Conservation (phyloP, 2,329 filamentous ascomycete genomes). For the Paecilomyces sp. region DNA sequence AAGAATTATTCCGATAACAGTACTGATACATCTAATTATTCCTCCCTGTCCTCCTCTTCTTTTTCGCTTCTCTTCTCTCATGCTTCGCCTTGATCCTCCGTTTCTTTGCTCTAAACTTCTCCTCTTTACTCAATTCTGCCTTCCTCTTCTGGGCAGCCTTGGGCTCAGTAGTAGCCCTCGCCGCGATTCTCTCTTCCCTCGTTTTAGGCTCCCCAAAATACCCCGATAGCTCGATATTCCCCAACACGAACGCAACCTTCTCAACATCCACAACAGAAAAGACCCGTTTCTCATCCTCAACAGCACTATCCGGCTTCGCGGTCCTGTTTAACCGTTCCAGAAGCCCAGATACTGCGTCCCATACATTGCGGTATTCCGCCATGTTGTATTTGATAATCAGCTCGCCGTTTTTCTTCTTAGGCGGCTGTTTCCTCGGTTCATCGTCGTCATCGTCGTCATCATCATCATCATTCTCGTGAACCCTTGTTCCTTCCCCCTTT, state of each 20-base stretch:
- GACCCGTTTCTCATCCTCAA: conserved; percentile 1
- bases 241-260: conserved; percentile 31
- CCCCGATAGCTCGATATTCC: conserved; percentile 22
- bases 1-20: background rate
- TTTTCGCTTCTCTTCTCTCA: conserved; percentile 2
- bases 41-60: background rate
- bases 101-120: conserved; percentile 2
- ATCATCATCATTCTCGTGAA: no score
- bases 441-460: background rate
- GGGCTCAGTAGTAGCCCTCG: no score
- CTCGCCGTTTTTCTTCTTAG: conserved; percentile 15
- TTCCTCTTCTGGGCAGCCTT: background rate
- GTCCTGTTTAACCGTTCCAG: conserved; percentile 14
- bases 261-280: conserved; percentile 28
- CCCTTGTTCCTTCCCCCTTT: no score
- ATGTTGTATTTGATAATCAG: conserved; percentile 35
- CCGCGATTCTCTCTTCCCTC: no score
- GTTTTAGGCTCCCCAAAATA: conserved; percentile 4
- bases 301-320: background rate
- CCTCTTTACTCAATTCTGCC: background rate
- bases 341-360: conserved; percentile 18
- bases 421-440: conserved; percentile 2
- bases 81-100: background rate
- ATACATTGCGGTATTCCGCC: conserved; percentile 30
- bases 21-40: background rate